A percentile compares a stretch with the other conserved stretches of the same genome.
phyloP scores from a whole-genome alignment of 495 filamentous ascomycete species.

The Podospora anserina region DNA sequence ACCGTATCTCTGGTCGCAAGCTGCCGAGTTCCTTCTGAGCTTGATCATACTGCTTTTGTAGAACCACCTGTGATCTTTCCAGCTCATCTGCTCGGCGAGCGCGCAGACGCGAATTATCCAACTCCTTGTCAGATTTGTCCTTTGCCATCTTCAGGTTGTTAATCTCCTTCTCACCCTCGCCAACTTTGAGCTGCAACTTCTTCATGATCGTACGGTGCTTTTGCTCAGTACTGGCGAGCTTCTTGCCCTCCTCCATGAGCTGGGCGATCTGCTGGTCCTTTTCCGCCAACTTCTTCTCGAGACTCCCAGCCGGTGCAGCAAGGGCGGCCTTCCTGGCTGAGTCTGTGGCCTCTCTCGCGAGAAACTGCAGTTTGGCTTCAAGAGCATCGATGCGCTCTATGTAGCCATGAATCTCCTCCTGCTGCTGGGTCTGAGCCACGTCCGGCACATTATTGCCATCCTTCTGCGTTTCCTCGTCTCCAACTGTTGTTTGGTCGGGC shows the following conservation, averaged over 20 bases:
- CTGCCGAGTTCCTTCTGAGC: slow-evolving; percentile 65
- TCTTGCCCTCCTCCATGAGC: slow-evolving; percentile 89
- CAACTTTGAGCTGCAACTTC: slow-evolving; percentile 64
- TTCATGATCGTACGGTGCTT: slow-evolving; percentile 79
- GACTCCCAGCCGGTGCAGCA: slow-evolving; percentile 57
- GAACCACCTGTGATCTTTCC: slow-evolving; percentile 63
- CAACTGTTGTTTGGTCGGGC: not conserved
- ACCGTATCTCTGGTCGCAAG: slow-evolving; percentile 61
- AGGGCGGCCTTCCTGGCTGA: slow-evolving; percentile 62
- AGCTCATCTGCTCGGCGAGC: slow-evolving; percentile 62
- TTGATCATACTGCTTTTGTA: slow-evolving; percentile 61
- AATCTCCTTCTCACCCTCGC: slow-evolving; percentile 61
- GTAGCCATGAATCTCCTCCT: slow-evolving; percentile 76
- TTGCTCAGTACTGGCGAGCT: slow-evolving; percentile 78
- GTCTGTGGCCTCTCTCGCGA: slow-evolving; percentile 74
- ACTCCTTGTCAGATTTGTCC: slow-evolving; percentile 65
- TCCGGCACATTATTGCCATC: slow-evolving; percentile 57
- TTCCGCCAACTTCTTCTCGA: slow-evolving; percentile 76
- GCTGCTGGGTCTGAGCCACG: slow-evolving; percentile 59
- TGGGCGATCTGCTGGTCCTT: slow-evolving; percentile 87
- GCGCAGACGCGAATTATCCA: slow-evolving; percentile 55
- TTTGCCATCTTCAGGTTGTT: slow-evolving; percentile 59
- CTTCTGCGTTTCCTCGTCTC: slow-evolving; percentile 9
- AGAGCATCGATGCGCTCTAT: slow-evolving; percentile 90
- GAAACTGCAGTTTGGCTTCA: slow-evolving; percentile 82